Base-by-base conservation (phyloP, 129 eudicot genomes). In the Deinandra increscens region DNA sequence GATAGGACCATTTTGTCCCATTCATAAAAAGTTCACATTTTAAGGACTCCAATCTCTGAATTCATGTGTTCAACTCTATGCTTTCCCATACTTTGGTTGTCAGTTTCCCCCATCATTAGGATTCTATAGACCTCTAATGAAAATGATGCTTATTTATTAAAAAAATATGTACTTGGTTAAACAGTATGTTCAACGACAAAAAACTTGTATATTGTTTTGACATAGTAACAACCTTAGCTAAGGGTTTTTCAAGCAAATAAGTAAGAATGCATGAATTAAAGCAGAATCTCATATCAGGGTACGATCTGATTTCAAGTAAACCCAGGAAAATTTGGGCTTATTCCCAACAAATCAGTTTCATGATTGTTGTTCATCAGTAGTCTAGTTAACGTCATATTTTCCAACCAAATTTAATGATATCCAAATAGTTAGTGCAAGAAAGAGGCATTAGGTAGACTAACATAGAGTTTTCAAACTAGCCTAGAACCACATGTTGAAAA, bases 1-100 rank as follows among this genome's bases (percentile, higher is more conserved):
- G 39, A 10, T 54, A 70, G 39, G 69, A 29, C 49, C 36, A 18
- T 51, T 11, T 71, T 60, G 72, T 42, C 58, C 22, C 41, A 19
- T 23, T 14, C 10, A 17, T 1, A 22, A 72, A 7, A 45, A 10
- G 70, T 46, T 46, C 45, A 60, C 33, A 36, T 43, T 26, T 6
- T 18, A 43, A 59, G 36, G 5, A 60, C 45, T 59, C 26, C 33
- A 59, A 43, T 42, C 20, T 71, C 34, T 58, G 5, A 15, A 60
- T 4, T 58, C 1, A 11, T 23, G 7, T 22, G 62, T 22, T 9
- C 59, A 51, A 51, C 14, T 1, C 59, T 42, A 42, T 42, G 56
- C 11, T 22, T 64, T 39, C 38, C 11, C 14, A 48, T 5, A 48
- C 54, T 14, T 51, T 8, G 13, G 31, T 51, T 13, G 1, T 51